phyloP scores from a whole-genome alignment of 2,329 filamentous ascomycete genomes.

The Fusarium neocosmosporiellum region DNA sequence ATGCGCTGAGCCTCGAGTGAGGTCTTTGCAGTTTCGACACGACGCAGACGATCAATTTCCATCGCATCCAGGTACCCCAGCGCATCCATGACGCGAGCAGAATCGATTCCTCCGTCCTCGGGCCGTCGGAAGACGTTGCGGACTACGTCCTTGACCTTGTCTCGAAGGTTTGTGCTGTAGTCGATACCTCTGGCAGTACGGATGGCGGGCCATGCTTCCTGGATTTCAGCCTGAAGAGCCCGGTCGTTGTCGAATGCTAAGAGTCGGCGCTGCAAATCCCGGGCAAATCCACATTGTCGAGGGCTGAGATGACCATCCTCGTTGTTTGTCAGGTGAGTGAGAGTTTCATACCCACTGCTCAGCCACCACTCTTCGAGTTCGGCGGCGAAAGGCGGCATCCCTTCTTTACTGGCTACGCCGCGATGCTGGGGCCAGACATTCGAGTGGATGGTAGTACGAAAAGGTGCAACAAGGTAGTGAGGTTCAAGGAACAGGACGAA shows the following conservation, averaged over 20 bases:
- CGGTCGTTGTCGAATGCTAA: constrained; percentile 47
- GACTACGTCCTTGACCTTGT: constrained; percentile 39
- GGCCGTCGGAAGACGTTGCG: constrained; percentile 42
- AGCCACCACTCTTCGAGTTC: constrained; percentile 52
- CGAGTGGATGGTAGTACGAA: not conserved
- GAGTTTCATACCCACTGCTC: constrained; percentile 35
- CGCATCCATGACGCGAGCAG: constrained; percentile 43
- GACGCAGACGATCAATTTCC: constrained; percentile 47
- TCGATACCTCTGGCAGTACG: constrained; percentile 23
- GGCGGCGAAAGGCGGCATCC: constrained; percentile 47
- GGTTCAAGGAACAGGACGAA: not conserved
- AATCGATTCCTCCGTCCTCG: constrained; percentile 45
- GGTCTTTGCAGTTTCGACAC: constrained; percentile 39
- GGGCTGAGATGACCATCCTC: constrained; percentile 27
- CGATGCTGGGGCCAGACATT: not conserved
- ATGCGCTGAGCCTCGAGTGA: constrained; percentile 18
- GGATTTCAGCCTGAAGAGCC: constrained; percentile 31
- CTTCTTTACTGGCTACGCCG: not conserved
- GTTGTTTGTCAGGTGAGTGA: constrained; percentile 42
- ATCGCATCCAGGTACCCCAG: constrained; percentile 48
- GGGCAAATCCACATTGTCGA: constrained; percentile 49
- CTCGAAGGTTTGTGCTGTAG: constrained; percentile 44
- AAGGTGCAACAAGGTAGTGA: not conserved
- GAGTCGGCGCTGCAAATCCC: constrained; percentile 45
- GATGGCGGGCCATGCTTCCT: constrained; percentile 32